Evolutionary conservation across 2,329 filamentous ascomycete genomes (phyloP), one percentile per base, ranked within the genome.

Genomic region (Ciborinia camelliae): DNA sequence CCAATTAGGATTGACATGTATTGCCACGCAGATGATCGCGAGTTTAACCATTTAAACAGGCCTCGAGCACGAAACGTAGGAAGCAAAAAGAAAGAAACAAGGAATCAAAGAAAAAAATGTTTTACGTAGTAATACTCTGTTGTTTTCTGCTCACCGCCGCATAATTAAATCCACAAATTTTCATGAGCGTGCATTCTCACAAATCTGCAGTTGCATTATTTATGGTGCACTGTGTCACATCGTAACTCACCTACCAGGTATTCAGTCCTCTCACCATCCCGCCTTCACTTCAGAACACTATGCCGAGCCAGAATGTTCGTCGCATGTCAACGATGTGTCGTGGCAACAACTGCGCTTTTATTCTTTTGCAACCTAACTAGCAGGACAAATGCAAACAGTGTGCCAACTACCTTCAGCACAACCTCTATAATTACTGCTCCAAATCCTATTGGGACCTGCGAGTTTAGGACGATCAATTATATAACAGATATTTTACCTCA

Each of bases 391-490:
- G 65, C 69, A 32, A 71, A 70, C 67, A 72, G 70, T 18, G 62
- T 48, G 15, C 35, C 71, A 10, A 65, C 66, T 9, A 63, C 53
- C 37, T 39, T 68, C 1, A 61, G 48, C 20, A 50, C 57, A 45
- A 50, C 63, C 26, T 47, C 69, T 10, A 12, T 26, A 26, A 26
- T 58, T 6, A 54, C 51, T 28, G 35, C 54, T 28, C 35, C 65
- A 53, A 72, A 68, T 52, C 41, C 39, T 14, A 65, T 67, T 28
- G 68, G 66, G 20, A 75, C 72, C 3, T 76, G 74, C 69, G 73
- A 76, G 64, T 70, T 71, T 59, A 68, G 73, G 62, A 75, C 73
- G 1, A 75, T 76, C n/a, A 76, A 76, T 55, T 75, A 76, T 60
- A 76, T 76, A 53, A 76, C 74, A 54, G 73, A 75, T 62, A 65